Evolutionary conservation across 345 rosid genomes (phyloP).

Genomic region (Moricandia arvensis): DNA sequence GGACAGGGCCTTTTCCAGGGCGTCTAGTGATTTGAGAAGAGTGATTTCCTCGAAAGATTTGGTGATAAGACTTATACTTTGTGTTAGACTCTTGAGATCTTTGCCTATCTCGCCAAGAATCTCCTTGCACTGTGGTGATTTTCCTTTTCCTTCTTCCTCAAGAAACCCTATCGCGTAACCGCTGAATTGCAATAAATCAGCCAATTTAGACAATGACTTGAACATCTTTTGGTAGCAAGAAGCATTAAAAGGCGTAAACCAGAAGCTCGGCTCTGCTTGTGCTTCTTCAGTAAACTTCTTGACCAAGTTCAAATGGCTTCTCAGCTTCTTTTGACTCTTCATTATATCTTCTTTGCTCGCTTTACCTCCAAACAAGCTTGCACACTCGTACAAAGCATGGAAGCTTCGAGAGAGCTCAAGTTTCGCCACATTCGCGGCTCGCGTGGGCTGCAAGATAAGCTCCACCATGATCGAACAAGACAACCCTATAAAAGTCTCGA

Average conservation of each 20-base stretch:
- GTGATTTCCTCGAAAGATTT: conserved; percentile 60
- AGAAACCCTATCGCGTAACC: conserved; percentile 46
- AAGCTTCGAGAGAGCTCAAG: conserved; percentile 50
- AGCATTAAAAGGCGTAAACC: conserved; percentile 70
- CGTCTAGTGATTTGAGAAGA: conserved; percentile 44
- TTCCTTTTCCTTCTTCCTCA: conserved; percentile 42
- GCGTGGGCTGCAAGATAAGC: conserved; percentile 54
- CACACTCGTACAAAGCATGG: conserved; percentile 45
- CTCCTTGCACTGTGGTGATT: conserved; percentile 42
- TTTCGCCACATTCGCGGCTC: conserved; percentile 75
- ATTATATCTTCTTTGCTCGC: conserved; percentile 36
- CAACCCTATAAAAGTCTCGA: conserved; percentile 80
- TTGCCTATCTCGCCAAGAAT: conserved; percentile 37
- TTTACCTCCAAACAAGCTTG: conserved; percentile 43
- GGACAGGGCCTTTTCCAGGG: conserved; percentile 49
- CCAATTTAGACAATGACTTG: conserved; percentile 54
- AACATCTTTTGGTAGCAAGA: conserved; percentile 60
- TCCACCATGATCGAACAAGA: conserved; percentile 70
- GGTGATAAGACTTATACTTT: conserved; percentile 38
- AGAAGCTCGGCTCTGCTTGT: conserved; percentile 76
- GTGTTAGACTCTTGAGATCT: conserved; percentile 54
- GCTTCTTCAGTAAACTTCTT: conserved; percentile 68
- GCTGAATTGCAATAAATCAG: conserved; percentile 61
- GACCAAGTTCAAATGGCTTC: conserved; percentile 45
- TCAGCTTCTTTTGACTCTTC: conserved; percentile 51